Evolutionary conservation across 2,329 filamentous ascomycete genomes (phyloP).

Genomic region (Aspergillus niger): DNA sequence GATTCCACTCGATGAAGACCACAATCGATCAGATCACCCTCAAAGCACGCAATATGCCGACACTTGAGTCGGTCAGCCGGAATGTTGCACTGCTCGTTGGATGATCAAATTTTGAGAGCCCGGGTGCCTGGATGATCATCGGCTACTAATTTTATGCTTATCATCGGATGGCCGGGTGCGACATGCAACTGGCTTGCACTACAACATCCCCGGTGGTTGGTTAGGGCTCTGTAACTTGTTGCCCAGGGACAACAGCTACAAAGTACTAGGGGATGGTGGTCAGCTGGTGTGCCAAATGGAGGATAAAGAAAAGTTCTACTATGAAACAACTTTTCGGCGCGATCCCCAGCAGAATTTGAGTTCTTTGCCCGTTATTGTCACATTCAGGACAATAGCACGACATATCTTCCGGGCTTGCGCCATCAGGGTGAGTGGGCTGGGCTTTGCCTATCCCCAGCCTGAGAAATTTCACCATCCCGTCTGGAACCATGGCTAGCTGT

Average conservation of each 20-base stretch:
- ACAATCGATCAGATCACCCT: slow-evolving; percentile 10
- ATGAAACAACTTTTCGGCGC: background rate
- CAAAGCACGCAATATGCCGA: slow-evolving; percentile 26
- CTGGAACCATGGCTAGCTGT: slow-evolving; percentile 1
- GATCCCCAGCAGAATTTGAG: background rate
- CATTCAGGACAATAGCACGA: background rate
- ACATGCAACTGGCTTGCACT: background rate
- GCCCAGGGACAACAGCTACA: background rate
- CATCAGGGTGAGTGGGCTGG: background rate
- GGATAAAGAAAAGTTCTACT: background rate
- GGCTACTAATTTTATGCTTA: slow-evolving; percentile 9
- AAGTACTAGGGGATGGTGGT: background rate
- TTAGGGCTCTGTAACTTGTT: background rate
- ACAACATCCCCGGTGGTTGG: background rate
- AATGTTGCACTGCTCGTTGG: slow-evolving; percentile 2
- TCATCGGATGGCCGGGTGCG: background rate
- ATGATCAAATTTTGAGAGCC: background rate
- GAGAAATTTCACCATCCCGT: slow-evolving; percentile 4
- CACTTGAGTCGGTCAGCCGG: slow-evolving; percentile 1
- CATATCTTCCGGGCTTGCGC: slow-evolving; percentile 5
- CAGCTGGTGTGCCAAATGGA: background rate
- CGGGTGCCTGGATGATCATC: slow-evolving; percentile 2
- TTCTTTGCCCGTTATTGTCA: background rate
- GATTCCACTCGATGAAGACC: slow-evolving; percentile 4
- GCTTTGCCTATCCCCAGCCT: background rate